These are phyloP conservation scores for Leishmania amazonensis DNA, from an alignment of 208 protist species.

Conservation along the genomic window DNA sequence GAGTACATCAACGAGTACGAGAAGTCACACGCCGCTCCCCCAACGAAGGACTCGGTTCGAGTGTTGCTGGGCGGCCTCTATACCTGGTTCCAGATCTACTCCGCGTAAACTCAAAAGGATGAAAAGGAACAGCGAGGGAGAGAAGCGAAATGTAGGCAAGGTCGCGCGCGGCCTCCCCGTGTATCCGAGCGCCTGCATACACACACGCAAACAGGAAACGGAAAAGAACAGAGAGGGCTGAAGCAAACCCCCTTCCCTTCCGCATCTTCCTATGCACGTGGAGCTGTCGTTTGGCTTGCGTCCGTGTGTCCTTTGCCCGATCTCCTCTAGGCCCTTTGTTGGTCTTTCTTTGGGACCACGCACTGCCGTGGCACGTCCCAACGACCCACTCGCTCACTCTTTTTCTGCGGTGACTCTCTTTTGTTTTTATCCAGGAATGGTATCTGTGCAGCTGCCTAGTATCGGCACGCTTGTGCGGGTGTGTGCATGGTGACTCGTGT, in stretches of 20 bases:
- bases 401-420: neutral
- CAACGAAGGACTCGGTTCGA: slow-evolving; percentile 18
- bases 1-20: slow-evolving; percentile 48
- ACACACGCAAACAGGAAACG: neutral
- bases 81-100: slow-evolving; percentile 26
- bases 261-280: neutral
- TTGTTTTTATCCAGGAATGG: neutral
- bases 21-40: slow-evolving; percentile 14
- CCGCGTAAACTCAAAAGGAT: neutral
- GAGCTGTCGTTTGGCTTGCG: neutral
- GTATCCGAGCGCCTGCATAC: neutral
- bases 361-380: too few relatives aligned
- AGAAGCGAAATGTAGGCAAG: neutral
- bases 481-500: neutral
- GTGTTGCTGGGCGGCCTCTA: slow-evolving; percentile 50
- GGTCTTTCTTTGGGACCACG: too few relatives aligned
- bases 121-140: neutral
- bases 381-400: neutral
- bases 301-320: neutral
- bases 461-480: neutral
- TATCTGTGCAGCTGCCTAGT: neutral
- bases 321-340: neutral
- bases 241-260: neutral
- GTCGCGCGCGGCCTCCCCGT: neutral
- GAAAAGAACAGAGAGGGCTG: neutral